A percentile compares a stretch with the other conserved stretches of the same genome.
Conservation (phyloP, 495 filamentous ascomycete species). For the Daldinia loculata region DNA sequence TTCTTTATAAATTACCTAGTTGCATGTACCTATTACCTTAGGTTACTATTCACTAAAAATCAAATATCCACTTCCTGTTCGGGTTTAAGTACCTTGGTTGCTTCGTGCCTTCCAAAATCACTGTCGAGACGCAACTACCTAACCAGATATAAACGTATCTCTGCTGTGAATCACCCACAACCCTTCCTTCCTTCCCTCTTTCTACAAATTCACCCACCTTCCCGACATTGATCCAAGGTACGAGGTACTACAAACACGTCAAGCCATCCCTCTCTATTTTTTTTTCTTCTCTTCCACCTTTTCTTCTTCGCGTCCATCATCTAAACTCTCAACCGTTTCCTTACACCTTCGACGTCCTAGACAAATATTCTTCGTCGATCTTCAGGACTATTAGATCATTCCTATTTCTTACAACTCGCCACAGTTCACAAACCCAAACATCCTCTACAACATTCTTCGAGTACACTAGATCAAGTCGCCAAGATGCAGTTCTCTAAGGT, state of each 20-base stretch:
- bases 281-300: constrained; percentile 5
- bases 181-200: constrained; percentile 15
- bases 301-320: background rate
- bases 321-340: constrained; percentile 5
- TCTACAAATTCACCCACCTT: constrained; percentile 23
- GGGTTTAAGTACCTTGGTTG: constrained; percentile 14
- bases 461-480: constrained; percentile 16
- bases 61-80: constrained; percentile 13
- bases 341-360: constrained; percentile 10
- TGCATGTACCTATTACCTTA: too few species aligned
- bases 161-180: constrained; percentile 19
- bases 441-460: constrained; percentile 22
- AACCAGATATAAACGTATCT: constrained; percentile 31
- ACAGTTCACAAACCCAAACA: constrained; percentile 8
- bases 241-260: constrained; percentile 27
- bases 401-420: constrained; percentile 3
- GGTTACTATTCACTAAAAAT: background rate
- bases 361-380: constrained; percentile 35
- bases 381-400: constrained; percentile 24
- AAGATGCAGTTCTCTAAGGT: constrained; percentile 51
- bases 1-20: background rate
- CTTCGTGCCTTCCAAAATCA: constrained; percentile 19
- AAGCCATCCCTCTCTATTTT: background rate
- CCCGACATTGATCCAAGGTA: constrained; percentile 7
- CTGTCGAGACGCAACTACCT: background rate